Evolutionary conservation across 257 asterid species (phyloP).

Genomic region (Asclepias syriaca): DNA sequence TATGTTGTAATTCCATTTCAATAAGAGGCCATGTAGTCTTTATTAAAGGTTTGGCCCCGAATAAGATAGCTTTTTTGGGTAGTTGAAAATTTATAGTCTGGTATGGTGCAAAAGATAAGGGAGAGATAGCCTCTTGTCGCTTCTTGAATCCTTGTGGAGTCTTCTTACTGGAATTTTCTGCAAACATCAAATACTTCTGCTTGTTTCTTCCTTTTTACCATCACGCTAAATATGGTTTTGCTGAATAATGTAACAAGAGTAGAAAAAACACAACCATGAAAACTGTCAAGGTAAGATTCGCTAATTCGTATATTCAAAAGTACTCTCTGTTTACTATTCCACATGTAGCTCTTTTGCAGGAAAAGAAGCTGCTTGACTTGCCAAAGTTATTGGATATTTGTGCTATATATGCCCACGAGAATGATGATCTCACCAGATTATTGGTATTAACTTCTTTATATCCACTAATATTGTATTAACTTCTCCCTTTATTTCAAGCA

Average conservation of each 20-base stretch:
- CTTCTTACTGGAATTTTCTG: background rate
- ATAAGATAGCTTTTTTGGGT: background rate
- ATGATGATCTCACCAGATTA: conserved; percentile 76
- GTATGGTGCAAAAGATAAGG: background rate
- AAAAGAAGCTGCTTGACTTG: conserved; percentile 76
- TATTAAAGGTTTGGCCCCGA: background rate
- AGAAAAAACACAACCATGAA: background rate
- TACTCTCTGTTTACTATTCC: conserved; percentile 41
- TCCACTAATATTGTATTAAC: background rate
- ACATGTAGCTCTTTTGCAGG: conserved; percentile 90
- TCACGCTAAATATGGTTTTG: background rate
- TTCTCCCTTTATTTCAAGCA: conserved; percentile 1
- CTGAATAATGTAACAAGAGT: background rate
- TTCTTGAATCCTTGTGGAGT: background rate
- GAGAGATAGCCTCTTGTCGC: background rate
- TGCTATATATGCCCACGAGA: conserved; percentile 80
- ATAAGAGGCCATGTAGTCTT: background rate
- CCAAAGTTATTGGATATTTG: conserved; percentile 84
- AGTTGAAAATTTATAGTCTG: background rate
- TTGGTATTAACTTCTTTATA: conserved; percentile 29
- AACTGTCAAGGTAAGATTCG: background rate
- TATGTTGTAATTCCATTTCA: background rate
- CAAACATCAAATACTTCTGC: background rate
- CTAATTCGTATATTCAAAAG: conserved; percentile 5
- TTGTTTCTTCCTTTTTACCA: background rate